phyloP scores from a whole-genome alignment of 2,329 filamentous ascomycete genomes.

The Penicillium sp. region DNA sequence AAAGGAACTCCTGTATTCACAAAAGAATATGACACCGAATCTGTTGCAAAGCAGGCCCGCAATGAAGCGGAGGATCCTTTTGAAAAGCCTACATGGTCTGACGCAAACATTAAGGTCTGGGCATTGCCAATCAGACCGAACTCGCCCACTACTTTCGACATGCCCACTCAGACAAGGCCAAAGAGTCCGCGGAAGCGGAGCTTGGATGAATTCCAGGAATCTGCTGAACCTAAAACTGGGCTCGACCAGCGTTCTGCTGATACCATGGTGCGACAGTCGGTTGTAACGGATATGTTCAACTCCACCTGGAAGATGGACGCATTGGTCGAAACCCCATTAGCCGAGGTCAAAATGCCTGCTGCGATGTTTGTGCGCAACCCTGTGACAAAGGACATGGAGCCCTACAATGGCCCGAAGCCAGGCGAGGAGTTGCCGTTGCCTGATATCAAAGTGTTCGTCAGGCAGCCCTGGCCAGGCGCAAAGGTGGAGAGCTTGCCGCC shows the following conservation, averaged over 20 bases:
- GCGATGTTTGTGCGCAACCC: constrained; percentile 67
- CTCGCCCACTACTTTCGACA: constrained; percentile 18
- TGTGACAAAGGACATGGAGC: constrained; percentile 62
- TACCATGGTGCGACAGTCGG: constrained; percentile 56
- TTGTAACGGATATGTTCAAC: constrained; percentile 77
- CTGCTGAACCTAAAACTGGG: constrained; percentile 2
- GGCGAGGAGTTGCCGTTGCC: constrained; percentile 53
- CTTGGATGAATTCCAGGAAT: constrained; percentile 49
- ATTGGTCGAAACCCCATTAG: constrained; percentile 65
- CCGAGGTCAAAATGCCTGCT: constrained; percentile 66
- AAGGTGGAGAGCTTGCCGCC: constrained; percentile 64
- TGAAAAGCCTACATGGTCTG: constrained; percentile 67
- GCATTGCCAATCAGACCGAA: constrained; percentile 61
- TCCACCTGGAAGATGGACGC: constrained; percentile 73
- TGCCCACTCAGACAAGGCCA: constrained; percentile 25
- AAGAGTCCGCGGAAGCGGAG: constrained; percentile 48
- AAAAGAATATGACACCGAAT: constrained; percentile 61
- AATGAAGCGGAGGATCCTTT: constrained; percentile 23
- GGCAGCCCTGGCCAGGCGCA: constrained; percentile 77
- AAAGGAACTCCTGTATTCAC: constrained; percentile 74
- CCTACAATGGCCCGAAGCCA: constrained; percentile 69
- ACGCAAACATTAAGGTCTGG: constrained; percentile 81
- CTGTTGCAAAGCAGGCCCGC: constrained; percentile 23
- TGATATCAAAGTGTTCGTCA: constrained; percentile 69
- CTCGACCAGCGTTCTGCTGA: constrained; percentile 35